Evolutionary conservation across 164 flowering plant species (phyloP), one percentile per base, ranked within the genome.

Genomic region (Platanus orientalis): DNA sequence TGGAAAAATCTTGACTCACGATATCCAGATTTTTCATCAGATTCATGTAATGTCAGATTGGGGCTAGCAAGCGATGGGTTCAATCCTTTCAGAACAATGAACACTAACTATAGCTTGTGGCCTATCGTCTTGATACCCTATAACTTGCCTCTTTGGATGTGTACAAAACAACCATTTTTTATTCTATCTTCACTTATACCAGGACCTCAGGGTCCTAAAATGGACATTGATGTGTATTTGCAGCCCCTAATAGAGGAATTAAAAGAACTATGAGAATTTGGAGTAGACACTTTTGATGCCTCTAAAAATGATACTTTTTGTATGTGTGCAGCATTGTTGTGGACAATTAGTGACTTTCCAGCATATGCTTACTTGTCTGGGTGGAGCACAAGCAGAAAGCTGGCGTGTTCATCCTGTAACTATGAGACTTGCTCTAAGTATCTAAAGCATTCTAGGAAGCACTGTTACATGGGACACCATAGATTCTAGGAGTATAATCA

Each of bases 1-100:
- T n/a, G n/a, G 73, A 72, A 70, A 27, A 63, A 11, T 16, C 55
- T 24, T 73, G 67, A 60, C 70, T 69, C 55, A 0, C 3, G 0
- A 6, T 36, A 57, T 30, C 52, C 54, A 1, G 4, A 20, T 5
- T 73, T 76, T 58, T 48, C 70, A 2, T 1, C n/a, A 26, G 67
- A 77, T 3, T 32, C 66, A 13, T 57, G 58, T 2, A 77, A 64
- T 62, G 45, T 77, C 10, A 39, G 72, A 39, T 32, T 69, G 19
- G 72, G 74, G 0, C 39, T 74, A 11, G 71, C 78, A 26, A 19
- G 32, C 32, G 73, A 75, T 67, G 75, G 69, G 0, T 67, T 75
- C 21, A 78, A 72, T 51, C 76, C 76, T 0, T 72, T 68, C 64
- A 23, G 63, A 0, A 61, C 50, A 1, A 70, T 75, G 71, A 67